Evolutionary conservation across 495 filamentous ascomycete genomes (phyloP).

Genomic region (Cryomyces minteri): DNA sequence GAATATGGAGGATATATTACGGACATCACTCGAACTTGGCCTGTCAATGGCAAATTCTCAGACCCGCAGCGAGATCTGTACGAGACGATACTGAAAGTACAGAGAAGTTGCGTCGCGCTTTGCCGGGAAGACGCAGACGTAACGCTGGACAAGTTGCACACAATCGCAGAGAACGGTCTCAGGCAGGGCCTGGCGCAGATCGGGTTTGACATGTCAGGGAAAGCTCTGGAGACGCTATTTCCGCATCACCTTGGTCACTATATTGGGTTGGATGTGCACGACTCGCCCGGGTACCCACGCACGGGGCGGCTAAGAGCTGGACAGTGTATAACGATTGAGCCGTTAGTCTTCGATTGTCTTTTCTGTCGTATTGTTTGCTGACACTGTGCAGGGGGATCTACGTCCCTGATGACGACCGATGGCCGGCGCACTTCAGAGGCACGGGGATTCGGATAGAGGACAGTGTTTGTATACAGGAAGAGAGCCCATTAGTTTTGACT

Average conservation of each 20-base stretch:
- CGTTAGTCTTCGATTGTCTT: constrained; percentile 24
- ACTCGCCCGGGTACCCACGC: constrained; percentile 62
- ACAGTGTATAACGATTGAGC: constrained; percentile 86
- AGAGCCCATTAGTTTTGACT: constrained; percentile 57
- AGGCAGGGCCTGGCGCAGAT: constrained; percentile 48
- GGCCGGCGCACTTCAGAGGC: constrained; percentile 68
- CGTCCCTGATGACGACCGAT: constrained; percentile 70
- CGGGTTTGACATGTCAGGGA: constrained; percentile 54
- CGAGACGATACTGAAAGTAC: constrained; percentile 61
- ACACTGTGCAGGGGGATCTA: constrained; percentile 54
- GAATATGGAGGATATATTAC: constrained; percentile 84
- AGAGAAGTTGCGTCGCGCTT: constrained; percentile 54
- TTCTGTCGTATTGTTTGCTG: not conserved
- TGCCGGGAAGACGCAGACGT: constrained; percentile 52
- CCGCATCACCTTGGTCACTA: constrained; percentile 89
- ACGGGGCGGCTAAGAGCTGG: constrained; percentile 45
- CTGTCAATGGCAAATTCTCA: constrained; percentile 60
- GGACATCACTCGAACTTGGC: constrained; percentile 93
- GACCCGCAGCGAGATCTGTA: constrained; percentile 76
- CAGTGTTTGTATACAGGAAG: constrained; percentile 66
- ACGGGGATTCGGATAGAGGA: constrained; percentile 91
- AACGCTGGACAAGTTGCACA: constrained; percentile 67
- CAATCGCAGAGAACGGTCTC: constrained; percentile 49
- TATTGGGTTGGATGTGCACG: constrained; percentile 85
- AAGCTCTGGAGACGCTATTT: constrained; percentile 42